Evolutionary conservation across 345 rosid genomes (phyloP), one percentile per base, ranked within the genome.

Genomic region (Corchorus olitorius): DNA sequence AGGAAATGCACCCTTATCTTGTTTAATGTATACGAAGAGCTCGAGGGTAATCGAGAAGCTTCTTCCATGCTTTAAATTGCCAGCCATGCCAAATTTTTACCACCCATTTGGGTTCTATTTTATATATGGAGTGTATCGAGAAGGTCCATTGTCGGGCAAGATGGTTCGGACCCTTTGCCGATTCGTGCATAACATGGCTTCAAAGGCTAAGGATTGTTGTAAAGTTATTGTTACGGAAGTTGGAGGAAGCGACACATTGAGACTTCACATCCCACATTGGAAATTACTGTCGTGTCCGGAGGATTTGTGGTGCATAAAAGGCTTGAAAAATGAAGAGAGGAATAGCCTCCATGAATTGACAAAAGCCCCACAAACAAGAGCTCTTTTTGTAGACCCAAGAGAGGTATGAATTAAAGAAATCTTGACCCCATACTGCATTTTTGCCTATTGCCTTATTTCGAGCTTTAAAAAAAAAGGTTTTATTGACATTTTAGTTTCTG

Each of bases 371-470:
- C 77, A 85, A 6, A 64, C 83, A 69, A 75, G 79, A 14, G 69
- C 87, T 43, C 87, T 93, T 79, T 93, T 93, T 81, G 97, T 93
- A 73, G 98, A 93, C 84, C 98, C 98, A 35, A 87, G 98, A 84
- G 98, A 93, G 81, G 93, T 93, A 45, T 89, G 81, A 80, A 56
- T 20, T 37, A 19, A 73, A 63, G 8, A 82, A 3, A 19, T 54
- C 8, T 53, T 27, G 75, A 43, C 58, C 71, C 68, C 60, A 14
- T 14, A 4, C 14, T 54, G 9, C 19, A 20, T 4, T 61, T 52
- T 60, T 27, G 75, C 69, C 65, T 55, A 27, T 27, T 55, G 35
- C 66, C 50, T 19, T 10, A 54, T 64, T 27, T 39, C 43, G 34
- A 65, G 59, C 76, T 74, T 27, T 27, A 27, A 27, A 27, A 27